Conservation (phyloP, 192 early-diverging fungal genomes). For the Backusella circina region DNA sequence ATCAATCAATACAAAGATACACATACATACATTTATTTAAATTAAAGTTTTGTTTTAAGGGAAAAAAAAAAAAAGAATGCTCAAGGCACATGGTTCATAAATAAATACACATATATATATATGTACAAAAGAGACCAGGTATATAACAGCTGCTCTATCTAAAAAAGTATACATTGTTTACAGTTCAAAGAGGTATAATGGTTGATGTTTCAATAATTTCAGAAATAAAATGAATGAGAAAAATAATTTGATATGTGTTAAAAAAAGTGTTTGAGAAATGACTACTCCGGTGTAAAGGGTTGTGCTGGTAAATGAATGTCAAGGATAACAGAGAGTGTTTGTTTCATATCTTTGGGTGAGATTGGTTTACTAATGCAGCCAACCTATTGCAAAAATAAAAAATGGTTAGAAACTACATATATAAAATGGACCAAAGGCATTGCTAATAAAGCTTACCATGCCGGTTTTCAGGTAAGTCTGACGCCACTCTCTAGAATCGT, state of each 20-base stretch:
- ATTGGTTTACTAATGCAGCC: constrained; percentile 55
- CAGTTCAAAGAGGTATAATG: not conserved
- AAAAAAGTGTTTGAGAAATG: not conserved
- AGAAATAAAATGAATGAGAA: not conserved
- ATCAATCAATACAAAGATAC: not conserved
- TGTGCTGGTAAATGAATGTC: not conserved
- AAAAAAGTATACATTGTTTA: not conserved
- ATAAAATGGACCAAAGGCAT: too few species aligned
- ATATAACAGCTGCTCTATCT: not conserved
- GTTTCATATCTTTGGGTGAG: constrained; percentile 12
- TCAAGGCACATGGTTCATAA: not conserved
- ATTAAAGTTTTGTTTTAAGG: not conserved
- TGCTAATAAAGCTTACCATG: constrained; percentile 34
- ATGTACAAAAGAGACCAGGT: not conserved
- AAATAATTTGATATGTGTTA: not conserved
- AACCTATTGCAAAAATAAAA: constrained; percentile 12
- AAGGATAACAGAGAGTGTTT: constrained; percentile 11
- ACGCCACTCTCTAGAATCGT: constrained; percentile 46
- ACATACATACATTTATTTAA: not conserved
- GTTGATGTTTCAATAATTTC: not conserved
- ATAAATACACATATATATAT: not conserved
- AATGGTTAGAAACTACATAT: not conserved
- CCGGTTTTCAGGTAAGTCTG: constrained; percentile 50
- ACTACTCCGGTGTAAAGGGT: constrained; percentile 1
- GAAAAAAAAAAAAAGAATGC: not conserved